These are phyloP conservation scores for Xanthoconium separans DNA, from an alignment of 1,284 basidiomycete genomes.

Conservation along the genomic window DNA sequence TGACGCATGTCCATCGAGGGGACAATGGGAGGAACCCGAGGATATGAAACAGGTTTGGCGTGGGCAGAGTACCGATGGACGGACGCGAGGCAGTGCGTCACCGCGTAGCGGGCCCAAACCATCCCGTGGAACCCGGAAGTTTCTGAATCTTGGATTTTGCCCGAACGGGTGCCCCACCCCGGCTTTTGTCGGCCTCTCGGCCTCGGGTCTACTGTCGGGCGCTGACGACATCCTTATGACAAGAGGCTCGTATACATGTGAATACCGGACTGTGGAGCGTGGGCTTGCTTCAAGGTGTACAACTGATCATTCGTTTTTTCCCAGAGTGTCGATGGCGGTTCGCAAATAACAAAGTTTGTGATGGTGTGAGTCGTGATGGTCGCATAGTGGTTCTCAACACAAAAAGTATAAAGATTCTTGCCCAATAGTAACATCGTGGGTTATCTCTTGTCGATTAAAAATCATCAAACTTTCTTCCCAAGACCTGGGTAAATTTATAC, in stretches of 20 bases:
- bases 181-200: constrained; percentile 15
- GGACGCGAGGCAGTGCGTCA: constrained; percentile 40
- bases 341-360: constrained; percentile 10
- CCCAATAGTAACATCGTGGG: not conserved
- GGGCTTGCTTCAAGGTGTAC: no score
- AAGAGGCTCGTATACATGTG: constrained; percentile 35
- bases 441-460: constrained; percentile 4
- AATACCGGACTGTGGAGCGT: constrained; percentile 13
- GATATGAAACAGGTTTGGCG: constrained; percentile 50
- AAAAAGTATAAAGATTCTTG: not conserved
- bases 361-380: constrained; percentile 3
- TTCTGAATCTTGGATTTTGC: no score
- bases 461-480: constrained; percentile 9
- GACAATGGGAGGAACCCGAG: constrained; percentile 34
- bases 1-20: constrained; percentile 6
- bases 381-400: not conserved
- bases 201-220: constrained; percentile 49
- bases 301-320: not conserved
- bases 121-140: no score
- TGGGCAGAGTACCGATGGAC: constrained; percentile 42
- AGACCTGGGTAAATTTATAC: not conserved
- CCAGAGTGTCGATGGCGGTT: constrained; percentile 11
- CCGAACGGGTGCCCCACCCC: no score
- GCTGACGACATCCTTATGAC: constrained; percentile 41
- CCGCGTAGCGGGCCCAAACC: no score